Conservation (phyloP, 139 green algal species). For the Chlamydomonas sphaeroides region DNA sequence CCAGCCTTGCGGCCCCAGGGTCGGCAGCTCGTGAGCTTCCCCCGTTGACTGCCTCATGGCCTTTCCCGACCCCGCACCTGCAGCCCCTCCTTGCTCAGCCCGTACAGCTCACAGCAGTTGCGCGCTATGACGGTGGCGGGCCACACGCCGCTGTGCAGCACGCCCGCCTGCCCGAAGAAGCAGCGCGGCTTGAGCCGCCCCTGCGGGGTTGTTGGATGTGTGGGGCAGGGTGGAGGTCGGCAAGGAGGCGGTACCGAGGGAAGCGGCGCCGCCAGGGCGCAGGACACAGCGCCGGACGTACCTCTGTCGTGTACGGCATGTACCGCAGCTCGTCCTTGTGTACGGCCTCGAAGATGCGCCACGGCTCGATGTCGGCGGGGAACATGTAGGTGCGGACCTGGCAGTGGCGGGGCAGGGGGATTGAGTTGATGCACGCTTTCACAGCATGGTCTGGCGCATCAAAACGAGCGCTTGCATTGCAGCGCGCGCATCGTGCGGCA, state of each 20-base stretch:
- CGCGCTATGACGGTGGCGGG: conserved; percentile 39
- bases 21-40: too few species aligned
- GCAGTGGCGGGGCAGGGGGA: too few species aligned
- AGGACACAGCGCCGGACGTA: background rate
- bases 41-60: too few species aligned
- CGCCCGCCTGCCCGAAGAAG: conserved; percentile 36
- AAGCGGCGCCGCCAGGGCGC: too few species aligned
- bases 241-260: too few species aligned
- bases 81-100: conserved; percentile 1
- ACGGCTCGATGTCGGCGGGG: conserved; percentile 31
- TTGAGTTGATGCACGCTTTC: too few species aligned
- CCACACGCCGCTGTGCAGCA: conserved; percentile 34
- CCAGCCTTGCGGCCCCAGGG: too few species aligned
- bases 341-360: conserved; percentile 44
- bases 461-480: too few species aligned
- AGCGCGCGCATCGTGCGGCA: too few species aligned
- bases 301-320: conserved; percentile 38
- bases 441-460: too few species aligned
- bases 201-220: background rate
- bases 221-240: background rate
- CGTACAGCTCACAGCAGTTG: conserved; percentile 41
- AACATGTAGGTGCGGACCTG: conserved; percentile 48
- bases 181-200: conserved; percentile 38
- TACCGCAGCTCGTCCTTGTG: conserved; percentile 52
- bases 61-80: too few species aligned